Conservation (phyloP, 2,329 filamentous ascomycete genomes). For the Cryphonectria naterciae region DNA sequence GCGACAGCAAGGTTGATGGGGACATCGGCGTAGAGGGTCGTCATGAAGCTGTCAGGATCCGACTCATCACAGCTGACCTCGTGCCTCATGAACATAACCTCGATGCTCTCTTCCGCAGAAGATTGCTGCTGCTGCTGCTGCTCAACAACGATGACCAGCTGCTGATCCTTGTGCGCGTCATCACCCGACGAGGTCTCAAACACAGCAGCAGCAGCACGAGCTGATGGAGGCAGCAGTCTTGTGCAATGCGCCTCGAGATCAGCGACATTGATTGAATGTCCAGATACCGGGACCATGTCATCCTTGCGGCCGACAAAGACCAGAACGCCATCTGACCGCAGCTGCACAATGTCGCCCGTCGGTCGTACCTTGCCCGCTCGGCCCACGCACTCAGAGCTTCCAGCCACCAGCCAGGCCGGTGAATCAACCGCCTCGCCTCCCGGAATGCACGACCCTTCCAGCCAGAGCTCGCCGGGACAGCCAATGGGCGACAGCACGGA, state of each 20-base stretch:
- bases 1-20: slow-evolving; percentile 39
- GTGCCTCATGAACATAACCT: slow-evolving; percentile 32
- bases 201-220: slow-evolving; percentile 37
- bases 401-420: slow-evolving; percentile 41
- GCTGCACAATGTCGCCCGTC: slow-evolving; percentile 38
- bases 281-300: slow-evolving; percentile 37
- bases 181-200: slow-evolving; percentile 20
- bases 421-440: slow-evolving; percentile 35
- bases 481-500: slow-evolving; percentile 46
- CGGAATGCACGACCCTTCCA: slow-evolving; percentile 43
- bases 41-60: slow-evolving; percentile 32
- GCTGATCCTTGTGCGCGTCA: slow-evolving; percentile 14
- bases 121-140: slow-evolving; percentile 31
- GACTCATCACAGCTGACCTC: slow-evolving; percentile 29
- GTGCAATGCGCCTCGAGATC: slow-evolving; percentile 45
- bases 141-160: slow-evolving; percentile 40
- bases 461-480: slow-evolving; percentile 43
- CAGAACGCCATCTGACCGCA: slow-evolving; percentile 35
- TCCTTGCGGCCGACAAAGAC: slow-evolving; percentile 37
- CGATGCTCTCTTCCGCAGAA: slow-evolving; percentile 34
- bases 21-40: slow-evolving; percentile 30
- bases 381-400: slow-evolving; percentile 38
- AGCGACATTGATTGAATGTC: slow-evolving; percentile 44
- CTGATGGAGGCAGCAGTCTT: slow-evolving; percentile 39
- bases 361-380: slow-evolving; percentile 36